Percentiles rank a stretch among this genome's conserved stretches.
These are phyloP conservation scores for Chaetomium globosum DNA, from an alignment of 2,329 filamentous ascomycete species.

Conservation along the genomic window DNA sequence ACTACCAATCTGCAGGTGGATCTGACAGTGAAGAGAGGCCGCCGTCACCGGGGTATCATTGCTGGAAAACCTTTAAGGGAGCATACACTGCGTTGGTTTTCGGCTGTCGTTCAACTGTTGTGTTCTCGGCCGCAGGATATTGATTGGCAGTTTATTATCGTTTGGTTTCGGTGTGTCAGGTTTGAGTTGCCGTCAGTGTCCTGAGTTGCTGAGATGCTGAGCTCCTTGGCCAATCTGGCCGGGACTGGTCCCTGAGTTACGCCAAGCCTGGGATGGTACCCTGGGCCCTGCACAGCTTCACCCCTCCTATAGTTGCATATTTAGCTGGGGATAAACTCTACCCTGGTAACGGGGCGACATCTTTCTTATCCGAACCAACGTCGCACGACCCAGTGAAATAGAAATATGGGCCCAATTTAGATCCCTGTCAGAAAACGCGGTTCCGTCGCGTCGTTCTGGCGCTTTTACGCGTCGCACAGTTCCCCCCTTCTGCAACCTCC, in stretches of 20 bases:
- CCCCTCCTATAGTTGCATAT: constrained; percentile 17
- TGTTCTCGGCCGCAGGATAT: not conserved
- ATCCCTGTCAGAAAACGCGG: constrained; percentile 34
- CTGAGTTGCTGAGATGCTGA: constrained; percentile 18
- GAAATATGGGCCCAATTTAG: constrained; percentile 30
- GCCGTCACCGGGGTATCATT: constrained; percentile 37
- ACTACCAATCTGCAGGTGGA: not conserved
- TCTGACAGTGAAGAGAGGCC: constrained; percentile 17
- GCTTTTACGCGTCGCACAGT: constrained; percentile 32
- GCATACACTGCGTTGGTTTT: constrained; percentile 2
- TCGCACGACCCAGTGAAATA: constrained; percentile 18
- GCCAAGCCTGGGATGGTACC: constrained; percentile 11
- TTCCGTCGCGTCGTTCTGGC: constrained; percentile 27
- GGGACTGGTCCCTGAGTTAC: constrained; percentile 12
- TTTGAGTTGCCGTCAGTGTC: not conserved
- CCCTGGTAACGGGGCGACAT: not conserved
- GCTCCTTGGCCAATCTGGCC: constrained; percentile 18
- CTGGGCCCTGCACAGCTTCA: not conserved
- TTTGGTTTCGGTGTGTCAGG: not conserved
- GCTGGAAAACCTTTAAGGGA: constrained; percentile 11
- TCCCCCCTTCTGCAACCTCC: constrained; percentile 28
- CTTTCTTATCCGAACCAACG: constrained; percentile 11
- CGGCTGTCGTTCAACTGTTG: not conserved
- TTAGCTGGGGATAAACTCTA: not conserved
- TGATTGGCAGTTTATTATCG: not conserved